Evolutionary conservation across 2,329 filamentous ascomycete species (phyloP).

Genomic region (Alternaria metachromatica): DNA sequence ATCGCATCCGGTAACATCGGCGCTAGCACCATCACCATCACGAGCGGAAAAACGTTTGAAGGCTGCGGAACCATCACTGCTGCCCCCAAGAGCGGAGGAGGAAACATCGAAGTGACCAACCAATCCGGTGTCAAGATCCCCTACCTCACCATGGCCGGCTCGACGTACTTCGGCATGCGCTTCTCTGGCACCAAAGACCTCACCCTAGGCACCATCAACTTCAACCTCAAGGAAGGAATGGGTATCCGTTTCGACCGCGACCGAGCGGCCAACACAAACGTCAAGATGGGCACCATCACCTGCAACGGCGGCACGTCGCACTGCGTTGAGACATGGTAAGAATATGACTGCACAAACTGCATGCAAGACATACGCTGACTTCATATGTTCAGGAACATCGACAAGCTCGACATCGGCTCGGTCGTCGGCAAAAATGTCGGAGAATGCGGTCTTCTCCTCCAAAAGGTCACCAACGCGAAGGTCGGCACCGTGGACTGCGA

Average conservation of each 20-base stretch:
- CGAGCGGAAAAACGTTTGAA: slow-evolving; percentile 64
- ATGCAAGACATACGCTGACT: background rate
- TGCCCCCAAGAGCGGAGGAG: slow-evolving; percentile 52
- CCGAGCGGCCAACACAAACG: slow-evolving; percentile 59
- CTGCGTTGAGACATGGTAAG: slow-evolving; percentile 61
- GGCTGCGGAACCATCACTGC: slow-evolving; percentile 65
- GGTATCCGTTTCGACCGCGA: slow-evolving; percentile 67
- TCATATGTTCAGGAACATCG: slow-evolving; percentile 56
- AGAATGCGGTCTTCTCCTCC: slow-evolving; percentile 64
- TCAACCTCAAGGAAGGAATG: slow-evolving; percentile 62
- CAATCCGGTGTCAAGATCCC: slow-evolving; percentile 61
- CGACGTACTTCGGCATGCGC: slow-evolving; percentile 64
- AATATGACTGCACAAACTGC: background rate
- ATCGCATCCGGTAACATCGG: slow-evolving; percentile 64
- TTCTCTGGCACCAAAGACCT: slow-evolving; percentile 62
- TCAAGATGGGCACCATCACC: slow-evolving; percentile 60
- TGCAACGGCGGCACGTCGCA: slow-evolving; percentile 63
- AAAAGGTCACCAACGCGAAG: slow-evolving; percentile 59
- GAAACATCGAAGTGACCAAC: slow-evolving; percentile 62
- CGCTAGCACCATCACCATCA: slow-evolving; percentile 59
- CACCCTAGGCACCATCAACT: slow-evolving; percentile 59
- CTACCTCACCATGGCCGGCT: slow-evolving; percentile 64
- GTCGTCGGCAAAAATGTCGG: slow-evolving; percentile 63
- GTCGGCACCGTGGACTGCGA: slow-evolving; percentile 64
- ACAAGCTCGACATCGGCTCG: slow-evolving; percentile 59